Evolutionary conservation across 176 grass and related monocot genomes (phyloP).

Genomic region (Neostapfia colusana): DNA sequence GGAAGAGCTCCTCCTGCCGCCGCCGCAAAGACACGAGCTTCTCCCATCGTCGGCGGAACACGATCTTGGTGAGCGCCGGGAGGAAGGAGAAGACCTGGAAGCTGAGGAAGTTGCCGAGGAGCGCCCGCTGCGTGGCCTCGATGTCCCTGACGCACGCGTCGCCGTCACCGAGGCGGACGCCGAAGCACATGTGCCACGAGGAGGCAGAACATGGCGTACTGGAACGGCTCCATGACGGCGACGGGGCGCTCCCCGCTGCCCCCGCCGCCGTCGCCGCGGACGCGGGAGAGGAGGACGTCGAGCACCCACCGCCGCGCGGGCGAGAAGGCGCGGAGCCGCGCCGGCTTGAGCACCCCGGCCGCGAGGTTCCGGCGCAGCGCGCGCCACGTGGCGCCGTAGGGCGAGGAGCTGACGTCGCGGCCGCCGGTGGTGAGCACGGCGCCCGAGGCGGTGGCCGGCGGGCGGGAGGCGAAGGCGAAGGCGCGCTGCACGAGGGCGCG

Average conservation of each 20-base stretch:
- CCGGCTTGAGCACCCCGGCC: constrained; percentile 49
- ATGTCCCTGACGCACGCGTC: constrained; percentile 40
- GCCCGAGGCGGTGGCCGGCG: background rate
- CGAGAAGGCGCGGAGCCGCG: constrained; percentile 44
- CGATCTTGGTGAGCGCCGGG: constrained; percentile 51
- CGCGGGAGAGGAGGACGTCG: constrained; percentile 23
- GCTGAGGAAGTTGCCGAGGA: constrained; percentile 43
- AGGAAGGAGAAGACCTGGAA: constrained; percentile 52
- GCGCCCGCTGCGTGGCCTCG: constrained; percentile 41
- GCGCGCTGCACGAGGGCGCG: constrained; percentile 57
- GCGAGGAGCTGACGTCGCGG: constrained; percentile 49
- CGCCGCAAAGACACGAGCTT: constrained; percentile 46
- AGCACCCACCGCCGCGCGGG: constrained; percentile 48
- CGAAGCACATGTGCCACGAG: constrained; percentile 80
- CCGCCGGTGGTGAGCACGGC: constrained; percentile 43
- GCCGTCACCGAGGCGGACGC: constrained; percentile 33
- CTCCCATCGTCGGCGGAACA: constrained; percentile 56
- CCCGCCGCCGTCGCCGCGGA: constrained; percentile 8
- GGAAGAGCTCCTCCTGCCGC: constrained; percentile 51
- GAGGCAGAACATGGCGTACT: constrained; percentile 78
- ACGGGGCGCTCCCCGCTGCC: background rate
- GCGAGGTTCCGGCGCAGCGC: constrained; percentile 46
- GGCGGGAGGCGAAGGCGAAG: constrained; percentile 52
- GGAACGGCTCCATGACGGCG: constrained; percentile 62
- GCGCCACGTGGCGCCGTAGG: constrained; percentile 57